These are phyloP conservation scores for Gaillardinia entomophila DNA, from an alignment of 805 yeast species.

Conservation along the genomic window DNA sequence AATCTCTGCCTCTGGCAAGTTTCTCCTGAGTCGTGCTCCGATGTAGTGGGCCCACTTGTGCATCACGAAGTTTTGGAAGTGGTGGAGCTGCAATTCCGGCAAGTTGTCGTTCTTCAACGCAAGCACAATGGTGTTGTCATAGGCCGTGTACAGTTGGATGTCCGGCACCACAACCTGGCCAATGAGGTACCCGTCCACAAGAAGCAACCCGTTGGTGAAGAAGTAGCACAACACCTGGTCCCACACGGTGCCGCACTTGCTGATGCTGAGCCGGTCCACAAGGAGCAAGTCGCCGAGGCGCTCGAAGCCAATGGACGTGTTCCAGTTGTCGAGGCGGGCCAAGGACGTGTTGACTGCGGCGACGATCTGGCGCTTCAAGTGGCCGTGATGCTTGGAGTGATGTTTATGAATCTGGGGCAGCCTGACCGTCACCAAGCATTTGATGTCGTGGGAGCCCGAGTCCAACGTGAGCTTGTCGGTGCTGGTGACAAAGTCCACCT, in stretches of 20 bases:
- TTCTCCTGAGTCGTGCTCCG: constrained; percentile 9
- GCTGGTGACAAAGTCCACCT: neutral
- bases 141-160: constrained; percentile 20
- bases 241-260: constrained; percentile 41
- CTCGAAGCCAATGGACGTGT: neutral
- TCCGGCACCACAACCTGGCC: constrained; percentile 36
- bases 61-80: constrained; percentile 22
- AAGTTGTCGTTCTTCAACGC: constrained; percentile 34
- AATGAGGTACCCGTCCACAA: constrained; percentile 23
- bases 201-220: constrained; percentile 23
- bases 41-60: constrained; percentile 38
- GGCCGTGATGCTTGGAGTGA: too few relatives aligned
- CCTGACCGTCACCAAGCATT: constrained; percentile 13
- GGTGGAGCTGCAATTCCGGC: constrained; percentile 39
- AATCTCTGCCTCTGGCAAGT: constrained; percentile 3
- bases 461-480: neutral
- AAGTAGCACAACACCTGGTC: constrained; percentile 26
- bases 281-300: constrained; percentile 21
- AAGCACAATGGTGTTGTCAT: constrained; percentile 22
- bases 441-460: constrained; percentile 5
- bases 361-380: neutral
- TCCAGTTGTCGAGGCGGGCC: neutral
- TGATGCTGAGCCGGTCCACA: constrained; percentile 39
- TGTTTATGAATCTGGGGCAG: constrained; percentile 19
- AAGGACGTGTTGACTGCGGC: neutral